Evolutionary conservation across 2,329 filamentous ascomycete species (phyloP).

Genomic region (Tothia fuscella): DNA sequence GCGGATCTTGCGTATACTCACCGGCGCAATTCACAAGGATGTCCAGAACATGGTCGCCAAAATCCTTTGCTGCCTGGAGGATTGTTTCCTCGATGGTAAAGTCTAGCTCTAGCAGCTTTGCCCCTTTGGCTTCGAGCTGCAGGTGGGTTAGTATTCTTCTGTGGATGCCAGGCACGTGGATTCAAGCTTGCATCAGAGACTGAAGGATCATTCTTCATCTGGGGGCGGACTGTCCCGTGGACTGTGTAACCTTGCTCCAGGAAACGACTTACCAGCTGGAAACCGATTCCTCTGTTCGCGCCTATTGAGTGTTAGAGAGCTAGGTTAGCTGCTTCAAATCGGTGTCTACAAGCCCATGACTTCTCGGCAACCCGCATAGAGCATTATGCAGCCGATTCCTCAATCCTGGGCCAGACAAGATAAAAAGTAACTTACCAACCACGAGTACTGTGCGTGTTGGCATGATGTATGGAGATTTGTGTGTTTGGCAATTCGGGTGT

Average conservation of each 20-base stretch:
- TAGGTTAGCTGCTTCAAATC: too few species aligned
- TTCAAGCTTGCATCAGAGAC: background rate
- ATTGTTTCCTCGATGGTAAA: background rate
- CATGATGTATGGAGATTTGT: too few species aligned
- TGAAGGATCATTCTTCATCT: slow-evolving; percentile 1
- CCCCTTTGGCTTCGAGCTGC: slow-evolving; percentile 4
- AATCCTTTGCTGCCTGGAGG: background rate
- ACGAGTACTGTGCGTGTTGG: slow-evolving; percentile 1
- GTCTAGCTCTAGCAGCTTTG: slow-evolving; percentile 3
- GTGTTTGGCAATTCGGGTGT: too few species aligned
- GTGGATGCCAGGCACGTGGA: background rate
- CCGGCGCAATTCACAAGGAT: slow-evolving; percentile 2
- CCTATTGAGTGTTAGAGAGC: too few species aligned
- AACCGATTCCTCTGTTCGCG: slow-evolving; percentile 2
- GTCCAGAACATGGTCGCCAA: slow-evolving; percentile 2
- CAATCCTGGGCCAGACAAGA: too few species aligned
- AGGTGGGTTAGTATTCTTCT: background rate
- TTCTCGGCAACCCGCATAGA: too few species aligned
- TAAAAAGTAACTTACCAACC: too few species aligned
- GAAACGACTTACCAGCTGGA: background rate
- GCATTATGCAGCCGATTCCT: too few species aligned
- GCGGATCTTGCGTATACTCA: background rate
- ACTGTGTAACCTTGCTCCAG: background rate
- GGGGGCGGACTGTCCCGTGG: slow-evolving; percentile 1
- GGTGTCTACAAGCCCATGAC: too few species aligned